Percentiles rank a stretch among this genome's conserved stretches.
These are phyloP conservation scores for Benincasa hispida DNA, from an alignment of 306 rosid species.

Conservation along the genomic window DNA sequence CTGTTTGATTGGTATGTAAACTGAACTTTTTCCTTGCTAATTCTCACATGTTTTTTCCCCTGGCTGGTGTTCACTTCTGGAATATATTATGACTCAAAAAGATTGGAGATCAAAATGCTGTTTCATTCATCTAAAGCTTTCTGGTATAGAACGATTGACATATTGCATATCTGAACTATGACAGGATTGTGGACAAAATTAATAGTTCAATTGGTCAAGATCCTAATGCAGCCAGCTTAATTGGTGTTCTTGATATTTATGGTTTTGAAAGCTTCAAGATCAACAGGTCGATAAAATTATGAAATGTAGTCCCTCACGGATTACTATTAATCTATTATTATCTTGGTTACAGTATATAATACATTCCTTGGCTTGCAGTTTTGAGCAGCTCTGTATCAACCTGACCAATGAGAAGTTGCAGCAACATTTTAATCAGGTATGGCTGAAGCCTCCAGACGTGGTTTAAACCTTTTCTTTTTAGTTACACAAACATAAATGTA, in stretches of 20 bases:
- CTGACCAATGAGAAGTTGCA: slow-evolving; percentile 82
- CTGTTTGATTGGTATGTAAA: slow-evolving; percentile 67
- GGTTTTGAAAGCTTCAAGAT: slow-evolving; percentile 90
- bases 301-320: neutral
- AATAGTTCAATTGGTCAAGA: slow-evolving; percentile 87
- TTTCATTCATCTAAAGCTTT: neutral
- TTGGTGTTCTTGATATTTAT: slow-evolving; percentile 86
- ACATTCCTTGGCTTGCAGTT: slow-evolving; percentile 29
- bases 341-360: slow-evolving; percentile 5
- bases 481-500: neutral
- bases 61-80: neutral
- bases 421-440: slow-evolving; percentile 83
- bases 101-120: neutral
- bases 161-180: slow-evolving; percentile 18
- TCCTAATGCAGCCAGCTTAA: slow-evolving; percentile 51
- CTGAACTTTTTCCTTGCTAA: neutral
- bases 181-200: slow-evolving; percentile 80
- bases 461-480: slow-evolving; percentile 10
- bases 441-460: neutral
- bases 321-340: neutral
- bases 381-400: slow-evolving; percentile 88
- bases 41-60: neutral
- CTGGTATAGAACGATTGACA: neutral
- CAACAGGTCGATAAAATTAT: slow-evolving; percentile 38
- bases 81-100: neutral